A percentile compares a stretch with the other conserved stretches of the same genome.
Conservation (phyloP, 2,329 filamentous ascomycete genomes). For the Beauveria sp. region DNA sequence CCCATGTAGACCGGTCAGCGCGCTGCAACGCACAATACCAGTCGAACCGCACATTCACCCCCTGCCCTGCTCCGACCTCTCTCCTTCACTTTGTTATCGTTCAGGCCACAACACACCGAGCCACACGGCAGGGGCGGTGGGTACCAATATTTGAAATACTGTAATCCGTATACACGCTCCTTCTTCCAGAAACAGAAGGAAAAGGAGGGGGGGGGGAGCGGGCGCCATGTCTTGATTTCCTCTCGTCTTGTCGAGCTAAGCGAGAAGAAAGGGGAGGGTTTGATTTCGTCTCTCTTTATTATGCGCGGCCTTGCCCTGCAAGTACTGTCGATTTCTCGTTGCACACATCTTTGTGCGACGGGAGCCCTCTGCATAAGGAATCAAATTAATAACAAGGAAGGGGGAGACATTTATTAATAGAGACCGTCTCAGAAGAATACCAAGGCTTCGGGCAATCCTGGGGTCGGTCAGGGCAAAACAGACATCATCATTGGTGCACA, state of each 20-base stretch:
- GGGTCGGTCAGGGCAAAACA: no score
- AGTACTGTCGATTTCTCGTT: not conserved
- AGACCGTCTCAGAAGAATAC: no score
- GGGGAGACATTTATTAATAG: not conserved
- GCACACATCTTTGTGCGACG: not conserved
- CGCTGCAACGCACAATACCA: not conserved
- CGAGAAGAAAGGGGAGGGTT: not conserved
- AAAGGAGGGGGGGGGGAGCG: not conserved
- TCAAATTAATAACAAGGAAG: not conserved
- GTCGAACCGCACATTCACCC: not conserved
- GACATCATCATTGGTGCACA: no score
- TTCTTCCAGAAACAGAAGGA: not conserved
- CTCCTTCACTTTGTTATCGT: not conserved
- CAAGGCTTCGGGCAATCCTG: no score
- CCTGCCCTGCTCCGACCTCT: not conserved
- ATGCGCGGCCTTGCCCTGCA: not conserved
- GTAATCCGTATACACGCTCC: not conserved
- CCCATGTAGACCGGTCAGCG: not conserved
- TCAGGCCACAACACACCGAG: not conserved
- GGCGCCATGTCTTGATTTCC: no score
- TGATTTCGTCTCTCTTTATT: not conserved
- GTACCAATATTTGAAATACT: not conserved
- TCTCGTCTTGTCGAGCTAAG: no score
- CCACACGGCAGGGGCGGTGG: not conserved
- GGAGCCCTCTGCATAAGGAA: not conserved